Percentiles rank a stretch among this genome's conserved stretches.
phyloP scores from a whole-genome alignment of 805 yeast genomes.

The Kodamaea neixiangensis region DNA sequence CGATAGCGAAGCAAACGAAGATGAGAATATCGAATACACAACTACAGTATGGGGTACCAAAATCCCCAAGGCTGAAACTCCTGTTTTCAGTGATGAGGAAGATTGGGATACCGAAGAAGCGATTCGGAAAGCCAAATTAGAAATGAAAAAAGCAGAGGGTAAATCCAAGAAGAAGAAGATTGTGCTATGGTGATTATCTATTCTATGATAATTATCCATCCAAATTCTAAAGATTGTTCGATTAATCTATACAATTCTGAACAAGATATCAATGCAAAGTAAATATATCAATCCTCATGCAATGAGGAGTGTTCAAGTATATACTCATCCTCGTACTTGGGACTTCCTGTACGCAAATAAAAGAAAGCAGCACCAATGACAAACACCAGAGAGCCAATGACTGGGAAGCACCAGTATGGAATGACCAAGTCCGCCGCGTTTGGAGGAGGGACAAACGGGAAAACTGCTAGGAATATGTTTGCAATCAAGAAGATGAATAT shows the following conservation, averaged over 20 bases:
- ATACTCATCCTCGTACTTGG: conserved; percentile 19
- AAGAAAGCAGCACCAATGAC: conserved; percentile 40
- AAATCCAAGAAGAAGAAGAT: conserved; percentile 52
- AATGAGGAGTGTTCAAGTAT: neutral
- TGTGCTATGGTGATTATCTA: conserved; percentile 30
- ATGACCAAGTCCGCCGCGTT: conserved; percentile 30
- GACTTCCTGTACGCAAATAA: conserved; percentile 13
- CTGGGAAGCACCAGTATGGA: conserved; percentile 62
- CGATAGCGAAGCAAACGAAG: neutral
- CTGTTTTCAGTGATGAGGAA: conserved; percentile 31
- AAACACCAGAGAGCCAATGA: conserved; percentile 51
- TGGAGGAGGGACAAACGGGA: conserved; percentile 61
- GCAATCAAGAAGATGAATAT: conserved; percentile 43
- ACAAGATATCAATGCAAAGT: neutral
- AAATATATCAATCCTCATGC: neutral
- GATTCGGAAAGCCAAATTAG: conserved; percentile 53
- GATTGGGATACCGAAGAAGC: conserved; percentile 53
- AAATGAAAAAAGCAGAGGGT: conserved; percentile 34
- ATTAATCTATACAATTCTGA: neutral
- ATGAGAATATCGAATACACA: conserved; percentile 23
- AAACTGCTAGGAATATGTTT: conserved; percentile 51
- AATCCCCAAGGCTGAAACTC: conserved; percentile 45
- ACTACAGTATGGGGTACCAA: conserved; percentile 81
- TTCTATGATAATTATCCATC: neutral
- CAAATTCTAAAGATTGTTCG: neutral